A percentile compares a stretch with the other conserved stretches of the same genome.
These are phyloP conservation scores for Fusarium sp. DNA, from an alignment of 2,329 filamentous ascomycete species.

Conservation along the genomic window DNA sequence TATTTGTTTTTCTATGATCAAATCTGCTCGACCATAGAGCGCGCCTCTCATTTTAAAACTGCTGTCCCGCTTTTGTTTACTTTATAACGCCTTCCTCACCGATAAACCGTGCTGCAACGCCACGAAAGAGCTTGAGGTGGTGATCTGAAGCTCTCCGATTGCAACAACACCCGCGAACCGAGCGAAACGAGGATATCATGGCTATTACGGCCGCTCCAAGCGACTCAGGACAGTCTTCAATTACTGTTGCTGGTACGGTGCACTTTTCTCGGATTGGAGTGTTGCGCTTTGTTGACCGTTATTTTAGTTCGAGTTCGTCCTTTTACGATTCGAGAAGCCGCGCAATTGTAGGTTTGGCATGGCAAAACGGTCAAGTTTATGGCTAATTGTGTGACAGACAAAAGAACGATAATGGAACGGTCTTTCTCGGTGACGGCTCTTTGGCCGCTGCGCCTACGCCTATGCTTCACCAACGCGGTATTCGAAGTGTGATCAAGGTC, in stretches of 20 bases:
- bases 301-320: conserved; percentile 73
- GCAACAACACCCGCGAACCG: not conserved
- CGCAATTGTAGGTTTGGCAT: conserved; percentile 74
- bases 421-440: conserved; percentile 97
- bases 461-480: conserved; percentile 85
- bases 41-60: conserved; percentile 30
- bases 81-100: conserved; percentile 12
- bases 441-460: conserved; percentile 87
- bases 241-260: conserved; percentile 66
- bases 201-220: conserved; percentile 39
- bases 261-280: not conserved
- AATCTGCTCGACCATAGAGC: conserved; percentile 17
- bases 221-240: conserved; percentile 60
- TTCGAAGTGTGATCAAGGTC: conserved; percentile 93
- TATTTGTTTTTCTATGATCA: conserved; percentile 41
- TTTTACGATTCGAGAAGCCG: conserved; percentile 90
- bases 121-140: conserved; percentile 12
- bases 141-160: not conserved
- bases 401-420: conserved; percentile 81
- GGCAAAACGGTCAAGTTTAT: not conserved
- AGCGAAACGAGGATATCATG: conserved; percentile 28
- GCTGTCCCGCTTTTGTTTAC: conserved; percentile 38
- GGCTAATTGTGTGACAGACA: conserved; percentile 55
- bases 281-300: conserved; percentile 43
- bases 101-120: not conserved